These are phyloP conservation scores for Neodidymelliopsis sp. DNA, from an alignment of 2,329 filamentous ascomycete genomes.

Conservation along the genomic window DNA sequence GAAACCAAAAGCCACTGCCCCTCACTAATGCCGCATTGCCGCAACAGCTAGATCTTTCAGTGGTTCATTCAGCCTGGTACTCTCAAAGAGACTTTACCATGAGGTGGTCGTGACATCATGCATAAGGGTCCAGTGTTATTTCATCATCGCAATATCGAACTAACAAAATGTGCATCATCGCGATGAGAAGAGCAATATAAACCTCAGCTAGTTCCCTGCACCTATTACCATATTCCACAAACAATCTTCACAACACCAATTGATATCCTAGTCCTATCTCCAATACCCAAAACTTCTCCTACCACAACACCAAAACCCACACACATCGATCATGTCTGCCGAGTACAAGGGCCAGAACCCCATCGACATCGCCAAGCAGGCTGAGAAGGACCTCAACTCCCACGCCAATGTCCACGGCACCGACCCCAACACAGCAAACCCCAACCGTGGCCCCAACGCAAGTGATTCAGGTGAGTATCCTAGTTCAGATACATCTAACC, in stretches of 20 bases:
- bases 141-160: constrained; percentile 12
- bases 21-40: not conserved
- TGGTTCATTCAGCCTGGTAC: not conserved
- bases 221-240: not conserved
- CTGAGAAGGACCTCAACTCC: constrained; percentile 58
- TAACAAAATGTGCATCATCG: constrained; percentile 10
- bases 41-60: not conserved
- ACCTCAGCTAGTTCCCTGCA: constrained; percentile 1
- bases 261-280: not conserved
- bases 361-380: constrained; percentile 55
- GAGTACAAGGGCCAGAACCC: constrained; percentile 53
- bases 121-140: constrained; percentile 12
- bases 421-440: constrained; percentile 23
- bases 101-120: constrained; percentile 22
- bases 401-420: constrained; percentile 50
- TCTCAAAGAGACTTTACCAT: not conserved
- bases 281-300: not conserved
- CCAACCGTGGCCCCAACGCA: constrained; percentile 12
- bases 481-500: not conserved
- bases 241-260: not conserved
- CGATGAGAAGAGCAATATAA: constrained; percentile 5
- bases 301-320: not conserved
- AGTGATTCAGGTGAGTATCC: constrained; percentile 50
- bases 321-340: constrained; percentile 50
- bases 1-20: not conserved